These are phyloP conservation scores for Colletotrichum somersetense DNA, from an alignment of 2,329 filamentous ascomycete species.

Conservation along the genomic window DNA sequence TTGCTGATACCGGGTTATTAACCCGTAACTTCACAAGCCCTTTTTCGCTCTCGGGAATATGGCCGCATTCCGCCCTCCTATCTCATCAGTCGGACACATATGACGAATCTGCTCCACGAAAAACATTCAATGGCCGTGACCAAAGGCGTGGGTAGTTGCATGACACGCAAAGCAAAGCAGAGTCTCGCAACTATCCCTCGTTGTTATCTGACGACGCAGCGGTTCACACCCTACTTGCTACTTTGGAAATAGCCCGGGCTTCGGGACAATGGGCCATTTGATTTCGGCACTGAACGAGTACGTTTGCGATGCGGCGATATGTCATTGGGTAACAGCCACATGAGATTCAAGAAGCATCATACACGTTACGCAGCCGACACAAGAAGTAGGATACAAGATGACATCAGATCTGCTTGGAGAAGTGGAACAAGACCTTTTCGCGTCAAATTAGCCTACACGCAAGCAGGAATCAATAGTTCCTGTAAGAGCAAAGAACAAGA, in stretches of 20 bases:
- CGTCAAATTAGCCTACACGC: constrained; percentile 24
- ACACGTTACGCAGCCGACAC: background rate
- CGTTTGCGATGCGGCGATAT: background rate
- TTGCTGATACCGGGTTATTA: background rate
- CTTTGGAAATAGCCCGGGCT: background rate
- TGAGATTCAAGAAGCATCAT: background rate
- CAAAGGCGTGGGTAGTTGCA: no score
- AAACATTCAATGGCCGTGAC: no score
- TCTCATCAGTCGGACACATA: no score
- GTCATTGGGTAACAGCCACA: background rate
- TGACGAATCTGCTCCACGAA: no score
- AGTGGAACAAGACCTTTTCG: constrained; percentile 23
- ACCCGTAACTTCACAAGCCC: background rate
- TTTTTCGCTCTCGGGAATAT: background rate
- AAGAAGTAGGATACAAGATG: background rate
- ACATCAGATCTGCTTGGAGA: background rate
- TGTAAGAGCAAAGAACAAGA: constrained; percentile 19
- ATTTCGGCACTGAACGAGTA: background rate
- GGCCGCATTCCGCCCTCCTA: background rate
- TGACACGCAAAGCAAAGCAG: no score
- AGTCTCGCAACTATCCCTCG: no score
- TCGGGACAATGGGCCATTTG: background rate
- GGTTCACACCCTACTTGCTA: no score
- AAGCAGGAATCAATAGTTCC: background rate
- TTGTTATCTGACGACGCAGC: no score